A percentile compares a stretch with the other conserved stretches of the same genome.
Conservation (phyloP, 1,284 basidiomycete genomes). For the Irpex sp. region DNA sequence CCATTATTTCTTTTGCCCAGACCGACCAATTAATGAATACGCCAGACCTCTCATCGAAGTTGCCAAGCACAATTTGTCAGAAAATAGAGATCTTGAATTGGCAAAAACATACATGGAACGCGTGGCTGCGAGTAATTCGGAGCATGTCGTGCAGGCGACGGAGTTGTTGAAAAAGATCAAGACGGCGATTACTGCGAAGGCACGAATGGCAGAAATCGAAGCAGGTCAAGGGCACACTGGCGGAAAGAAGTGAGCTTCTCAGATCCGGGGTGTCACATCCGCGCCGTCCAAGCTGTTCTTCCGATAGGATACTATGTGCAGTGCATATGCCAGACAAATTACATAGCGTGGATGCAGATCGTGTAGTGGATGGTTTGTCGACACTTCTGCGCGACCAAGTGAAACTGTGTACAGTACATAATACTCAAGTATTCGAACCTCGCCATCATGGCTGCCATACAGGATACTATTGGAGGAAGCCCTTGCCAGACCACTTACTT, state of each 20-base stretch:
- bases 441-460: too few species aligned
- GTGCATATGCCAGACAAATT: too few species aligned
- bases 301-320: too few species aligned
- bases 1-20: conserved; percentile 33
- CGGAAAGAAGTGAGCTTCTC: background rate
- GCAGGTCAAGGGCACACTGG: background rate
- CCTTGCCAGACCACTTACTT: too few species aligned
- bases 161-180: conserved; percentile 61
- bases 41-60: conserved; percentile 80
- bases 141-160: conserved; percentile 63
- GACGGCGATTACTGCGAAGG: conserved; percentile 2
- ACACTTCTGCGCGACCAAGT: too few species aligned
- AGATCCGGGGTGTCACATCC: background rate
- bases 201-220: background rate
- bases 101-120: conserved; percentile 68
- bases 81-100: conserved; percentile 51
- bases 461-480: too few species aligned
- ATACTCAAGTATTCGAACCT: too few species aligned
- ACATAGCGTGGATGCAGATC: too few species aligned
- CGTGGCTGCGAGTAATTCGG: conserved; percentile 72
- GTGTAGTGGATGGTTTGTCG: too few species aligned
- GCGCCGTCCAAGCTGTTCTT: too few species aligned
- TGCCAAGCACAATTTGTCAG: conserved; percentile 70
- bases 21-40: conserved; percentile 67
- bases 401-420: too few species aligned